Percentiles rank a stretch among this genome's conserved stretches.
Evolutionary conservation across 306 rosid species (phyloP).

Genomic region (Quercus berberidifolia): DNA sequence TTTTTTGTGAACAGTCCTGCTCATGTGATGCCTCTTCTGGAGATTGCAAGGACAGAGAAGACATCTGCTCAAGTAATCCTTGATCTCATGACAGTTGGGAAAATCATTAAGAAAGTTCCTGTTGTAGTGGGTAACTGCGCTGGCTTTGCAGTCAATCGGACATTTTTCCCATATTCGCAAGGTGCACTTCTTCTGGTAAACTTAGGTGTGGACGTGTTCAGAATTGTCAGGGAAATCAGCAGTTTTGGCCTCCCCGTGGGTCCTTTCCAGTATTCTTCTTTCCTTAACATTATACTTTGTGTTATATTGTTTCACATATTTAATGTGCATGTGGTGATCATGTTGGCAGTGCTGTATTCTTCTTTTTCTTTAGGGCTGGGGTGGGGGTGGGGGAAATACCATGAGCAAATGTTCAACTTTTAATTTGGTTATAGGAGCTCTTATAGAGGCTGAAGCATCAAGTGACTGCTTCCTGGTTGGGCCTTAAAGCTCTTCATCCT

Average conservation of each 20-base stretch:
- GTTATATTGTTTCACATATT: slow-evolving; percentile 8
- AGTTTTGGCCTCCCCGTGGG: slow-evolving; percentile 88
- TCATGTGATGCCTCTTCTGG: slow-evolving; percentile 94
- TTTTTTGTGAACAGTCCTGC: slow-evolving; percentile 81
- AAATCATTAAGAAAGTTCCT: slow-evolving; percentile 79
- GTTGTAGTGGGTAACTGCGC: slow-evolving; percentile 97
- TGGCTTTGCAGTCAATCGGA: slow-evolving; percentile 91
- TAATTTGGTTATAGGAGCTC: not conserved
- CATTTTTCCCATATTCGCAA: slow-evolving; percentile 90
- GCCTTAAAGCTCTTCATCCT: not conserved
- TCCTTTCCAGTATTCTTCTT: slow-evolving; percentile 77
- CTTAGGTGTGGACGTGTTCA: slow-evolving; percentile 81
- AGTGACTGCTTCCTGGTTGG: not conserved
- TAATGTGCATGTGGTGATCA: not conserved
- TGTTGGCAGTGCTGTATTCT: not conserved
- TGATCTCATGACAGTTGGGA: slow-evolving; percentile 81
- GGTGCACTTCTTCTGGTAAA: slow-evolving; percentile 57
- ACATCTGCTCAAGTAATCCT: slow-evolving; percentile 90
- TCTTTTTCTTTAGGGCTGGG: not conserved
- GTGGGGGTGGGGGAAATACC: not conserved
- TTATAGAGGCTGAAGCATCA: not conserved
- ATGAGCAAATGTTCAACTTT: not conserved
- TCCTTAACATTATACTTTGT: slow-evolving; percentile 9
- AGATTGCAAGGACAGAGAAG: slow-evolving; percentile 79
- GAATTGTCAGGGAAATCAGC: slow-evolving; percentile 68